Evolutionary conservation across 805 yeast genomes (phyloP), one percentile per base, ranked within the genome.

Genomic region (Millerozyma acaciae): DNA sequence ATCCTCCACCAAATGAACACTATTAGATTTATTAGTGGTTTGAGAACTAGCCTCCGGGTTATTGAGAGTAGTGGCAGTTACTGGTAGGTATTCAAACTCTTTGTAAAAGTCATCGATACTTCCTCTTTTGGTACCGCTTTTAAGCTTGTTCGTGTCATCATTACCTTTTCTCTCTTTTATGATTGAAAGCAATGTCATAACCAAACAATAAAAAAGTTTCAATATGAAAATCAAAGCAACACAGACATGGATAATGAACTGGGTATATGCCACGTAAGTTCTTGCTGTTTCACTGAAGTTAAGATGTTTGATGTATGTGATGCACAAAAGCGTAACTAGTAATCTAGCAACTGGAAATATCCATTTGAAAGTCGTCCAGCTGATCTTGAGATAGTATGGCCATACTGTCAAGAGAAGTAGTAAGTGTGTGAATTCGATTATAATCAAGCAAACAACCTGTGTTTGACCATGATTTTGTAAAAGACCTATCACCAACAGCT

Each of bases 201-300:
- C 32, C 19, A 64, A 49, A 34, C 65, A 51, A 34, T 55, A 55
- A 3, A 56, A 20, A 40, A 57, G 50, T 30, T 62, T 53, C 8
- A 54, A 30, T 2, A 56, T 28, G 35, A 62, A 65, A 5, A 50
- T 42, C 4, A 54, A 21, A 1, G 62, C 66, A 7, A 58, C 55
- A 5, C 57, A 27, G 5, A 46, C 38, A 47, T 74, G 77, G 6
- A 73, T 48, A 6, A 58, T 20, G 16, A 70, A 46, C 34, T 73
- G 75, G 2, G 59, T 57, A 45, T 62, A 69, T 0, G 72, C 71
- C 28, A 74, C 57, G 34, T 62, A 53, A 1, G 75, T 62, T 30
- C 75, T 47, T 1, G 45, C 36, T 3, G 50, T 43, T 36, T 69
- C 78, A n/a, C 60, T 46, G 2, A 60, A 38, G 10, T 53, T 41